These are phyloP conservation scores for Plicaturopsis crispa DNA, from an alignment of 768 basidiomycete species.

Conservation along the genomic window DNA sequence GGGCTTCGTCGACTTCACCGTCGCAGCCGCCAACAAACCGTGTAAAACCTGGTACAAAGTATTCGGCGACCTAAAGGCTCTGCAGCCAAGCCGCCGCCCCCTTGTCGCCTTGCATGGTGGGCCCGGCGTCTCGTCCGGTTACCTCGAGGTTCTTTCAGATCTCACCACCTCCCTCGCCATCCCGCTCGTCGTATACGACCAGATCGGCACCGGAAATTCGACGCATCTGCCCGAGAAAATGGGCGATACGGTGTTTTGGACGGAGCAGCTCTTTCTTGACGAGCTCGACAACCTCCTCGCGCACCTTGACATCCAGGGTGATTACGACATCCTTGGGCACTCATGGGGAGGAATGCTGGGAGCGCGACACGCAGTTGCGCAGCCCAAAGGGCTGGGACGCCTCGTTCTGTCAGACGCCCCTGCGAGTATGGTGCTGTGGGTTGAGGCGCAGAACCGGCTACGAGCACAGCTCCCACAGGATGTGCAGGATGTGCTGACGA, in stretches of 20 bases:
- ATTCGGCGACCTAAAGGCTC: conserved; percentile 36
- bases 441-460: conserved; percentile 19
- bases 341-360: conserved; percentile 53
- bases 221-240: conserved; percentile 45
- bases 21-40: conserved; percentile 18
- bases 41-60: conserved; percentile 46
- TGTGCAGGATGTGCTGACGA: conserved; percentile 28
- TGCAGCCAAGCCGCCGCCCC: conserved; percentile 23
- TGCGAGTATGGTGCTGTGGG: conserved; percentile 28
- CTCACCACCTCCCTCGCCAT: conserved; percentile 27
- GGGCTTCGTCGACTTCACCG: conserved; percentile 20
- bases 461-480: conserved; percentile 31
- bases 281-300: conserved; percentile 40
- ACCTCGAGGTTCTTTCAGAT: conserved; percentile 30
- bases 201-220: conserved; percentile 46
- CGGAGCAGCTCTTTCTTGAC: conserved; percentile 38
- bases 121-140: conserved; percentile 37
- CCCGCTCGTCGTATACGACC: conserved; percentile 50
- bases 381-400: conserved; percentile 37
- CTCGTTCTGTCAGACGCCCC: conserved; percentile 28
- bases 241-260: conserved; percentile 39
- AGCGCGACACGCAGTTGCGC: conserved; percentile 22
- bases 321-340: conserved; percentile 44
- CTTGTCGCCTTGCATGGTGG: conserved; percentile 49
- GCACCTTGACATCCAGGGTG: conserved; percentile 33